These are phyloP conservation scores for Ehretia macrophylla DNA, from an alignment of 257 asterid species.

Conservation along the genomic window DNA sequence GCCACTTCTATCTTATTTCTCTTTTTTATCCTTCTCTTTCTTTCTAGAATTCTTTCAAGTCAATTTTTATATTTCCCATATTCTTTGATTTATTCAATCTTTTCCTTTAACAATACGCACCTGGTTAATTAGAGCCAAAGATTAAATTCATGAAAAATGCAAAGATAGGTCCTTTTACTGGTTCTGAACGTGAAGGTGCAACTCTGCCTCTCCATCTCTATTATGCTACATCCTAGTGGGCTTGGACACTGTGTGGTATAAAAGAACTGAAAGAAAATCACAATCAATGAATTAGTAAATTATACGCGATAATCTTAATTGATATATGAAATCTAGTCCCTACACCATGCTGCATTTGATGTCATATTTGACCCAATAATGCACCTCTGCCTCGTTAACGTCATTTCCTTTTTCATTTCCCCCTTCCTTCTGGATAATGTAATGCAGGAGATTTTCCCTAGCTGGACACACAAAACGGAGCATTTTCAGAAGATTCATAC, in stretches of 20 bases:
- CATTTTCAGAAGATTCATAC: constrained; percentile 30
- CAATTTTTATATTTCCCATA: neutral
- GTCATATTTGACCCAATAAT: too few relatives aligned
- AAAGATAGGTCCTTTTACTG: neutral
- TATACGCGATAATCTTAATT: too few relatives aligned
- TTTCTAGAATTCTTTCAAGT: constrained; percentile 1
- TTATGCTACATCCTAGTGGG: too few relatives aligned
- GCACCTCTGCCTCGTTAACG: neutral
- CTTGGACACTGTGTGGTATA: too few relatives aligned
- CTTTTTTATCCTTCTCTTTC: neutral
- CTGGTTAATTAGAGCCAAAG: too few relatives aligned
- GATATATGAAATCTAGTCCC: too few relatives aligned
- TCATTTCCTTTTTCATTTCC: neutral
- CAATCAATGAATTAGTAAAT: too few relatives aligned
- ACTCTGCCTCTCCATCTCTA: neutral
- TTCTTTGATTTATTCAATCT: too few relatives aligned
- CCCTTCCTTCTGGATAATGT: neutral
- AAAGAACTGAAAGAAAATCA: too few relatives aligned
- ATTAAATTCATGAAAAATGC: too few relatives aligned
- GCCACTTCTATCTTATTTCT: neutral
- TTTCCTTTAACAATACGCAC: too few relatives aligned
- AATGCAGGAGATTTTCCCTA: constrained; percentile 34
- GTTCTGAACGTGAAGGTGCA: constrained; percentile 2
- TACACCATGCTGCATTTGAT: too few relatives aligned
- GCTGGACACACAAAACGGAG: constrained; percentile 33